Evolutionary conservation across 2,329 filamentous ascomycete genomes (phyloP).

Genomic region (Pyricularia sp.): DNA sequence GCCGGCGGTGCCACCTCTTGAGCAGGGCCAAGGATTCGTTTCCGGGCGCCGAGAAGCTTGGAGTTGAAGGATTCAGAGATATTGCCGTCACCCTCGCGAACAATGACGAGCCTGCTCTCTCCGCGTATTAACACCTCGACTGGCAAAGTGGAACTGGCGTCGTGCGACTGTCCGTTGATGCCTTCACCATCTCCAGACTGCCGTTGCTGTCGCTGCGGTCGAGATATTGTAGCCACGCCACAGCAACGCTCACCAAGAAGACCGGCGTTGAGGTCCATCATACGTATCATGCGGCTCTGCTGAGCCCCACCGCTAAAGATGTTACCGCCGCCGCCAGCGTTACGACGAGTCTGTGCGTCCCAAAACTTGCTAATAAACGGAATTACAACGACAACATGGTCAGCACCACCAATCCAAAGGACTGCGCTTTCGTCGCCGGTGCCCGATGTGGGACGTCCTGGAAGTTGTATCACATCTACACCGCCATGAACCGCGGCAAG

Average conservation of each 20-base stretch:
- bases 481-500: constrained; percentile 43
- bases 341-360: constrained; percentile 47
- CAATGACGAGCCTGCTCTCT: constrained; percentile 44
- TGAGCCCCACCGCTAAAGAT: constrained; percentile 43
- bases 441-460: constrained; percentile 27
- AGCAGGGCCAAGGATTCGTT: constrained; percentile 25
- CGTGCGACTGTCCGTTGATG: constrained; percentile 7
- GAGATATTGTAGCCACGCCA: constrained; percentile 37
- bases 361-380: constrained; percentile 47
- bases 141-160: constrained; percentile 28
- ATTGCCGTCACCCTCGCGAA: constrained; percentile 36
- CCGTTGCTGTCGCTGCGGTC: constrained; percentile 9
- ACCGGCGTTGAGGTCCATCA: constrained; percentile 42
- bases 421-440: constrained; percentile 43
- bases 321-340: constrained; percentile 37
- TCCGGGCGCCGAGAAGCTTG: constrained; percentile 25
- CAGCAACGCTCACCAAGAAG: constrained; percentile 48
- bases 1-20: constrained; percentile 25
- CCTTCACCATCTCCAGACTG: constrained; percentile 14
- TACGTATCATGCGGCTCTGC: constrained; percentile 41
- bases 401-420: constrained; percentile 46
- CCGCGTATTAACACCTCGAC: constrained; percentile 46
- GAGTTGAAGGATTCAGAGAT: constrained; percentile 10
- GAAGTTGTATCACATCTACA: constrained; percentile 37
- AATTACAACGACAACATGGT: constrained; percentile 46